Conservation (phyloP, 2,329 filamentous ascomycete genomes). For the Orbilia blumenaviensis region DNA sequence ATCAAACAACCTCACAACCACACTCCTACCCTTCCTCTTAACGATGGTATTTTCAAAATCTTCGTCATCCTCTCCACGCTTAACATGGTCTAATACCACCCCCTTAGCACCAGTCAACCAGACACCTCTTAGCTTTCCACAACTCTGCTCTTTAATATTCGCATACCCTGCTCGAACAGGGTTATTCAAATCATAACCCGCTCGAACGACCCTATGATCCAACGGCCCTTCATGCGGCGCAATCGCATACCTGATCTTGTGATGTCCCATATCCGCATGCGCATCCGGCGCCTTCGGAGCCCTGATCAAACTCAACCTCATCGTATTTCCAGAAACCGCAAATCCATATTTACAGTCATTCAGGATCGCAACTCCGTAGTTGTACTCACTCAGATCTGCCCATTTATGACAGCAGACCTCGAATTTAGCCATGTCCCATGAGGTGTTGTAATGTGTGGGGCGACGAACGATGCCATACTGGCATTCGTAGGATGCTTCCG, state of each 20-base stretch:
- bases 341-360: constrained; percentile 98
- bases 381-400: constrained; percentile 86
- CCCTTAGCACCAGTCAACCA: constrained; percentile 56
- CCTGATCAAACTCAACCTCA: constrained; percentile 86
- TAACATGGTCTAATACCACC: constrained; percentile 85
- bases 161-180: constrained; percentile 70
- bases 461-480: constrained; percentile 88
- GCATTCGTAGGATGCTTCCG: constrained; percentile 82
- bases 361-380: constrained; percentile 88
- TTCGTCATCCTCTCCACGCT: constrained; percentile 88
- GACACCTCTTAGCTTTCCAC: constrained; percentile 26
- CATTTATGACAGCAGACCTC: constrained; percentile 96
- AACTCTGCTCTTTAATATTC: not conserved
- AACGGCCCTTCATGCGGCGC: constrained; percentile 81
- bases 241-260: constrained; percentile 88
- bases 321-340: constrained; percentile 84
- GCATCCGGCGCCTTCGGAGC: constrained; percentile 92
- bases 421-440: constrained; percentile 97
- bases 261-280: constrained; percentile 90
- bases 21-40: constrained; percentile 75
- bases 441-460: constrained; percentile 97
- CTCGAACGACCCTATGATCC: constrained; percentile 76
- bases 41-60: constrained; percentile 73
- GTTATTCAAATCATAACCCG: constrained; percentile 90
- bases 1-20: constrained; percentile 88